Evolutionary conservation across 2,329 filamentous ascomycete genomes (phyloP).

Genomic region (Aspergillus thermomutatus): DNA sequence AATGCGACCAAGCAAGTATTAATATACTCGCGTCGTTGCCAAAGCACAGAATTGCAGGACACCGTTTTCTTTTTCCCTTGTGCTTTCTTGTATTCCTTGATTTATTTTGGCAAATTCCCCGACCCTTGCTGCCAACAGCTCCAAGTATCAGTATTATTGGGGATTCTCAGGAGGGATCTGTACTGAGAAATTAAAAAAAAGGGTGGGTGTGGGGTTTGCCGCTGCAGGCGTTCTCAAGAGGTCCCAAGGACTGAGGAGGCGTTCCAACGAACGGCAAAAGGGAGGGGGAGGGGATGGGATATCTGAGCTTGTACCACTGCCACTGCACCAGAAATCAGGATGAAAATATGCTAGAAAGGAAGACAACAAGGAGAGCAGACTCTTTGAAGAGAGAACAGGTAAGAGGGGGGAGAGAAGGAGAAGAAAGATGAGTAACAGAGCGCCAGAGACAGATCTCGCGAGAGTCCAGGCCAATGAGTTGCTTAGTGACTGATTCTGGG

Average conservation of each 20-base stretch:
- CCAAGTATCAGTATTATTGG: conserved; percentile 13
- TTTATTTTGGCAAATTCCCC: conserved; percentile 9
- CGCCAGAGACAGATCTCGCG: neutral
- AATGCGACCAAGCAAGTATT: neutral
- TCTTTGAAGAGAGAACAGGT: neutral
- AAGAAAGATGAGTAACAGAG: neutral
- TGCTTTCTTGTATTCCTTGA: neutral
- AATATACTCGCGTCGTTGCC: neutral
- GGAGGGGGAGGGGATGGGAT: conserved; percentile 1
- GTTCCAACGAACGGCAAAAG: conserved; percentile 9
- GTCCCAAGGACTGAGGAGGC: conserved; percentile 4
- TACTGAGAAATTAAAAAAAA: conserved; percentile 2
- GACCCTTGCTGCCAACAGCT: conserved; percentile 14
- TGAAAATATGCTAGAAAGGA: neutral
- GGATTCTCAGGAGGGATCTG: conserved; percentile 7
- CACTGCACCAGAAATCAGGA: neutral
- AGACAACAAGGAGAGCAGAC: neutral
- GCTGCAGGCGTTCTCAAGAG: conserved; percentile 33
- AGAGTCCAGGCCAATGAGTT: neutral
- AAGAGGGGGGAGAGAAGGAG: neutral
- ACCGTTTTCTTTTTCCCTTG: neutral
- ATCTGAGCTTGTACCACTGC: neutral
- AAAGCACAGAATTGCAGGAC: neutral
- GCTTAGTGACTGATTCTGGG: neutral
- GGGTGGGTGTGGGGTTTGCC: conserved; percentile 22